Conservation (phyloP, 1,139 yeast genomes). For the Yamadazyma taylorii region DNA sequence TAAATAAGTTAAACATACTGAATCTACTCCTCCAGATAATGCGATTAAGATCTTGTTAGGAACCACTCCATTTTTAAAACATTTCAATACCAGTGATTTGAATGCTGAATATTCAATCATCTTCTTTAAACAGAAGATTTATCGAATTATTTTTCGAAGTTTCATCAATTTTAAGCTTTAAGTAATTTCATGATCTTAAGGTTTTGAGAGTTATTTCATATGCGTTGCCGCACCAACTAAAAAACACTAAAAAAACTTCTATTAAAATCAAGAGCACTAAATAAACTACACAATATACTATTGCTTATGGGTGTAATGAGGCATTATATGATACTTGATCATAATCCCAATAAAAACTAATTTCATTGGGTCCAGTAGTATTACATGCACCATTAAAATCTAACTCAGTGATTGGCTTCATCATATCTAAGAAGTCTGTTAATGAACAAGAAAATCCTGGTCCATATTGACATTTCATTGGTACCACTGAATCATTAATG, state of each 20-base stretch:
- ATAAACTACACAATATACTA: too few species aligned
- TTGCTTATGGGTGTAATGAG: background rate
- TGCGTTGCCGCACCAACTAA: too few species aligned
- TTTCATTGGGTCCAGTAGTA: conserved; percentile 29
- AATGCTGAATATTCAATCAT: conserved; percentile 9
- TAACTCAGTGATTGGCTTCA: conserved; percentile 24
- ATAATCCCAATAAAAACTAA: conserved; percentile 43
- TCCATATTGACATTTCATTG: conserved; percentile 50
- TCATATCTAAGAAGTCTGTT: conserved; percentile 33
- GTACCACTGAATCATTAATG: conserved; percentile 59
- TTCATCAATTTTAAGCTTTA: too few species aligned
- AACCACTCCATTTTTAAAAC: conserved; percentile 10
- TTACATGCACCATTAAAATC: conserved; percentile 35
- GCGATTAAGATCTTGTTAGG: conserved; percentile 39
- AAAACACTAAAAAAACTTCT: too few species aligned
- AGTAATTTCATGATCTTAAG: too few species aligned
- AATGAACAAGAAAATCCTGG: conserved; percentile 60
- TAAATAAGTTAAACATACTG: conserved; percentile 63
- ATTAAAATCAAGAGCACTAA: too few species aligned
- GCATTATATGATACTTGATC: conserved; percentile 26
- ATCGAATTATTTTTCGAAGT: background rate
- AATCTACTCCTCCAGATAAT: conserved; percentile 81
- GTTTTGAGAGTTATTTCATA: too few species aligned
- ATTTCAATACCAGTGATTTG: conserved; percentile 13
- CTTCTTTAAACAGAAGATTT: too few species aligned